Evolutionary conservation across 768 basidiomycete genomes (phyloP), one percentile per base, ranked within the genome.

Genomic region (Leccinum aurantiacum): DNA sequence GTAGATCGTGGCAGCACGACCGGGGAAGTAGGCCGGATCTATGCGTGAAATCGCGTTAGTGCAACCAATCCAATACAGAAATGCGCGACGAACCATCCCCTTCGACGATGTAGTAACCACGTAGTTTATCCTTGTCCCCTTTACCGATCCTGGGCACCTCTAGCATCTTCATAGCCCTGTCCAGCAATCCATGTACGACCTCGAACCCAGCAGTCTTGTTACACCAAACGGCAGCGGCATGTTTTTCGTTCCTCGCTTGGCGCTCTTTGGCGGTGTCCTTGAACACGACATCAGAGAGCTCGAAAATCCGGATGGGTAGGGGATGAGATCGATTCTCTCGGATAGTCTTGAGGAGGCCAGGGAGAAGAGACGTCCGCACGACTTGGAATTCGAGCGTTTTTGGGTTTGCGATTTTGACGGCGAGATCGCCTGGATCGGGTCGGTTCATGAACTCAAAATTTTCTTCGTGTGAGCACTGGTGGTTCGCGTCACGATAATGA

Each of bases 301-400:
- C 97, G 71, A 98, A 99, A 59, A 98, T 84, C 62, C 87, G 90
- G 73, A 98, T 85, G 4, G 97, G 97, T 14, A 99, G 81, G 1
- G 96, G 73, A 65, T 97, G 93, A 63, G 92, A 92, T 54, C 91
- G 87, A 78, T 99, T 99, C 78, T 99, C 97, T 66, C 97, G 89
- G 49, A 97, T 80, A 17, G 95, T 97, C 78, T 99, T 99, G 67
- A 99, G 86, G 49, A 99, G 85, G 54, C 97, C 97, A 14, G 96
- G 95, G 7, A 99, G 79, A 56, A 99, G 87, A 27, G 95, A 93
- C 2, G 97, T 98, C 63, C 97, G 91, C 48, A 98, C 94, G 59
- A 98, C 90, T 77, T 99, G 97, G 77, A 97, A 98, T 74, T 98
- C 97, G 64, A 93, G 83, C 24, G 97, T 93, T 78, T 97, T 98